These are phyloP conservation scores for Microbotryum scabiosae DNA, from an alignment of 1,284 basidiomycete species.

Conservation along the genomic window DNA sequence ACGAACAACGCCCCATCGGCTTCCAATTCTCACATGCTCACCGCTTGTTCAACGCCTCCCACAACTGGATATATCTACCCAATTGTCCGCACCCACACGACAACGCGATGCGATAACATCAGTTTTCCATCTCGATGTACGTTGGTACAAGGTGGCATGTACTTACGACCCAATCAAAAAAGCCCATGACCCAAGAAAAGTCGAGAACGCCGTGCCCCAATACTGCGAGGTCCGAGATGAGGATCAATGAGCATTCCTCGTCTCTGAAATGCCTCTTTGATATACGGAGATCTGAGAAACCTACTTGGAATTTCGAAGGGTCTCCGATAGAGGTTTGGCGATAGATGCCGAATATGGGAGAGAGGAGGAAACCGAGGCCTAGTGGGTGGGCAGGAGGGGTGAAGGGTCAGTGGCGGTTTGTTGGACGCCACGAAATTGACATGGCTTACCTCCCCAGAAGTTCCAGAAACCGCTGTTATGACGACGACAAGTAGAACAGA, in stretches of 20 bases:
- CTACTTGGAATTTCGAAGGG: constrained; percentile 4
- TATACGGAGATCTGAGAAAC: too few relatives aligned
- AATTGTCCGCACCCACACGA: too few relatives aligned
- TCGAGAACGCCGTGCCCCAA: constrained; percentile 21
- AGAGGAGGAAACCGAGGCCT: too few relatives aligned
- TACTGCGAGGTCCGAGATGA: background rate
- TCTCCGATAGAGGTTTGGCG: constrained; percentile 7
- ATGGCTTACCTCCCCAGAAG: constrained; percentile 19
- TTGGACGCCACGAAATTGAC: constrained; percentile 4
- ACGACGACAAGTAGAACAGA: background rate
- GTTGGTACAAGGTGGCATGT: too few relatives aligned
- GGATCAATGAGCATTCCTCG: too few relatives aligned
- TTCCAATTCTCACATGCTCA: background rate
- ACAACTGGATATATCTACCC: constrained; percentile 15
- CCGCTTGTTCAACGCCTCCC: constrained; percentile 19
- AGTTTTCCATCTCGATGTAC: too few relatives aligned
- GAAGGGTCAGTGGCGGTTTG: background rate
- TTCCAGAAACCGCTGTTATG: constrained; percentile 21
- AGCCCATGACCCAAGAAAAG: constrained; percentile 22
- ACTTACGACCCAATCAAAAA: constrained; percentile 25
- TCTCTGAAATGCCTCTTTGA: too few relatives aligned
- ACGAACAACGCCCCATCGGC: too few relatives aligned
- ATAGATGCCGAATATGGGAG: background rate
- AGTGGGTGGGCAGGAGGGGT: background rate
- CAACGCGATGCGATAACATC: too few relatives aligned